Evolutionary conservation across 2,329 filamentous ascomycete genomes (phyloP), one percentile per base, ranked within the genome.

Genomic region (Dactylella cylindrospora): DNA sequence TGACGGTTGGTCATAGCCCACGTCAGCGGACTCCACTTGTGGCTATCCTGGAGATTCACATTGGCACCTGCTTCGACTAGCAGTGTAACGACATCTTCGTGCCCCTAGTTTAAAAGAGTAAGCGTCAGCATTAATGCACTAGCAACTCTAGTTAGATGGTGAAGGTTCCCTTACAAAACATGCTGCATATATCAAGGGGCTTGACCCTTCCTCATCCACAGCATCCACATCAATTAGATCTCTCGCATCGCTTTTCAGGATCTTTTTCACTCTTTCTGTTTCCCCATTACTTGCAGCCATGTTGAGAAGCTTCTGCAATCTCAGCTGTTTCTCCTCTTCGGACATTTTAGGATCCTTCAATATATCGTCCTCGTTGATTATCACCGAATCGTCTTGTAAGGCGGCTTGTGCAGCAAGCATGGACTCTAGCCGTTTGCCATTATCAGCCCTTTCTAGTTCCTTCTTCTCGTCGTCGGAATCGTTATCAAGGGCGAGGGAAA

Each of bases 1-100:
- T 98, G 93, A 54, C 90, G 79, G 73, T 98, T 98, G 52, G 93
- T 98, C 88, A 97, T 97, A 43, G 93, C 91, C 93, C 93, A 98
- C 90, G 98, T 98, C 64, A 98, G 78, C 10, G 93, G 88, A 70
- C 88, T 97, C 93, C 93, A 98, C 71, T 94, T 86, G 71, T 97
- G 97, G 65, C 85, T 87, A 72, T 98, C 93, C 73, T 97, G 91
- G 69, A 85, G 85, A 74, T 98, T 90, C 46, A 97, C 90, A 69
- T 89, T 82, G 31, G 86, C 91, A 19, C 91, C 90, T 7, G 89
- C 88, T 59, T 89, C 82, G 46, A 98, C 82, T 45, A 98, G 80
- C 29, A 85, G 83, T 59, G 85, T 80, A 19, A 97, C 93, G 3
- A 95, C 90, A 39, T 85, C 81, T 73, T 94, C 88, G 72, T 98